Evolutionary conservation across 768 basidiomycete genomes (phyloP).

Genomic region (Boletus eberwhitei): DNA sequence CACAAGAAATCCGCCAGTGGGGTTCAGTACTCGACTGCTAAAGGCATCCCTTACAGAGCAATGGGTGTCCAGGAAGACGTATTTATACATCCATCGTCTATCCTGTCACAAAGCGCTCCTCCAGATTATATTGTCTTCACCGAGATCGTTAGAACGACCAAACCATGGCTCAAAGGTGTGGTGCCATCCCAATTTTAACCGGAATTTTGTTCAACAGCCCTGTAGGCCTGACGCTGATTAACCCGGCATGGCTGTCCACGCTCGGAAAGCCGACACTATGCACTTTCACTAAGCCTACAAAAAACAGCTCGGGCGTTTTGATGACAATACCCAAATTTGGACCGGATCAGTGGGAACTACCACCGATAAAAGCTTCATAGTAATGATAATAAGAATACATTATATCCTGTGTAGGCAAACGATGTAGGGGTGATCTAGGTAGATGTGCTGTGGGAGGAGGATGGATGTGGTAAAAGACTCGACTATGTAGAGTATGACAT

Average conservation of each 20-base stretch:
- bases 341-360: slow-evolving; percentile 83
- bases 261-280: slow-evolving; percentile 80
- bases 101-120: slow-evolving; percentile 61
- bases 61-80: slow-evolving; percentile 82
- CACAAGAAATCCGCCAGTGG: slow-evolving; percentile 57
- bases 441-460: background rate
- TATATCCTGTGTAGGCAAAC: slow-evolving; percentile 6
- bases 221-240: slow-evolving; percentile 77
- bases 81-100: slow-evolving; percentile 89
- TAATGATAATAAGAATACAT: slow-evolving; percentile 21
- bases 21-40: slow-evolving; percentile 67
- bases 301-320: slow-evolving; percentile 60
- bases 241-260: slow-evolving; percentile 81
- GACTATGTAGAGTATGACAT: background rate
- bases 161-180: slow-evolving; percentile 78
- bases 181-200: background rate
- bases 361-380: slow-evolving; percentile 42
- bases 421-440: slow-evolving; percentile 9
- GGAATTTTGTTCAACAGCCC: background rate
- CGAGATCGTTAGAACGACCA: slow-evolving; percentile 75
- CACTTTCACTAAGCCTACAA: slow-evolving; percentile 83
- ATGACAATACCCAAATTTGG: slow-evolving; percentile 86
- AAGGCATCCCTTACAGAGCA: slow-evolving; percentile 80
- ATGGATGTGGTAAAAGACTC: background rate
- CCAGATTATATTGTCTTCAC: slow-evolving; percentile 86